Evolutionary conservation across 331 rosid species (phyloP).

Genomic region (Prunus yedoensis): DNA sequence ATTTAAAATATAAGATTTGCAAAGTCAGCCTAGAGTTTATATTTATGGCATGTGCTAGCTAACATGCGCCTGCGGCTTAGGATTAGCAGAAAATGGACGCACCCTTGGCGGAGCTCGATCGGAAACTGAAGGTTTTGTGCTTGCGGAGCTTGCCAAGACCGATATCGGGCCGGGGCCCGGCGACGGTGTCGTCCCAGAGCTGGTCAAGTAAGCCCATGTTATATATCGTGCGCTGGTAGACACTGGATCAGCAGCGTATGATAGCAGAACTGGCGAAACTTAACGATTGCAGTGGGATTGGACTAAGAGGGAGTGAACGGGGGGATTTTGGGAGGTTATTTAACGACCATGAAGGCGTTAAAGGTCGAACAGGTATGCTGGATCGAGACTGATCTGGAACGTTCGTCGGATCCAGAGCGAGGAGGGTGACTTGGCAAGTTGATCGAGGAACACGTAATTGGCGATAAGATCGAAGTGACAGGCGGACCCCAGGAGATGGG

Average conservation of each 20-base stretch:
- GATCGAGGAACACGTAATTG: conserved; percentile 20
- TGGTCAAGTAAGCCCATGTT: conserved; percentile 82
- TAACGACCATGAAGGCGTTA: conserved; percentile 19
- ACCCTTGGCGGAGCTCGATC: conserved; percentile 77
- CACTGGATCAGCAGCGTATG: conserved; percentile 8
- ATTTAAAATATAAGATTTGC: not conserved
- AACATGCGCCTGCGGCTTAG: conserved; percentile 17
- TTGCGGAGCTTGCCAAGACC: conserved; percentile 94
- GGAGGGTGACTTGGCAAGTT: conserved; percentile 10
- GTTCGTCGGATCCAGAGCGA: not conserved
- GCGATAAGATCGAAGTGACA: conserved; percentile 27
- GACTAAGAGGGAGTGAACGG: not conserved
- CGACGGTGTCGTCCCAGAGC: conserved; percentile 96
- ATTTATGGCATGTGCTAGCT: conserved; percentile 7
- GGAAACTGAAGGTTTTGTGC: conserved; percentile 50
- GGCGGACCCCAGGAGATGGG: conserved; percentile 10
- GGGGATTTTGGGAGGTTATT: not conserved
- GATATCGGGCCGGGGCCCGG: conserved; percentile 86
- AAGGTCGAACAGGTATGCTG: conserved; percentile 18
- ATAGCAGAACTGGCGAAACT: not conserved
- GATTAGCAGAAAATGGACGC: conserved; percentile 31
- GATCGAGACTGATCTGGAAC: not conserved
- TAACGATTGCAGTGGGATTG: too few relatives aligned
- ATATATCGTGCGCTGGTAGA: conserved; percentile 1
- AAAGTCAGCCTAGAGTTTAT: not conserved